Evolutionary conservation across 768 basidiomycete species (phyloP).

Genomic region (Clathrus columnatus): DNA sequence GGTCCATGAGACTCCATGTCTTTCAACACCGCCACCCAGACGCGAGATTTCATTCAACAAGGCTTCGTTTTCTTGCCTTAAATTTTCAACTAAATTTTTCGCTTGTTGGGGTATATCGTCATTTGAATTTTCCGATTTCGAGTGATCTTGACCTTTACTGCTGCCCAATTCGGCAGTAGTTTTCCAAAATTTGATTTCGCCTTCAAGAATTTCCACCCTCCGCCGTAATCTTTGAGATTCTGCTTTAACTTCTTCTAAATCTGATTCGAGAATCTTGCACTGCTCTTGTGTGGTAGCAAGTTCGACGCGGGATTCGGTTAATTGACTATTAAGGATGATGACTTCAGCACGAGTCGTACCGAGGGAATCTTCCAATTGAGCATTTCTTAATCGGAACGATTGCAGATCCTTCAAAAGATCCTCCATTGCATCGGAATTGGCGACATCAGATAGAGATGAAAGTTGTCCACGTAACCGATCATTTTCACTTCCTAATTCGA

Average conservation of each 20-base stretch:
- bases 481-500: slow-evolving; percentile 49
- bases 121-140: slow-evolving; percentile 4
- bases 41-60: slow-evolving; percentile 36
- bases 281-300: slow-evolving; percentile 23
- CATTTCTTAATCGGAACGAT: neutral
- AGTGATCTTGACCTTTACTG: slow-evolving; percentile 48
- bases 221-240: slow-evolving; percentile 30
- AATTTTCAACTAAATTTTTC: slow-evolving; percentile 23
- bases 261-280: slow-evolving; percentile 8
- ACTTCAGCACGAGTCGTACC: neutral
- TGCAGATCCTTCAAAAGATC: neutral
- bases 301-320: neutral
- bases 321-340: neutral
- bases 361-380: neutral
- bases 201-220: slow-evolving; percentile 36
- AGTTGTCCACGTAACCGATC: neutral
- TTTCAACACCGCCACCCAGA: slow-evolving; percentile 8
- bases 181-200: slow-evolving; percentile 59
- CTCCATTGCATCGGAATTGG: neutral
- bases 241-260: slow-evolving; percentile 18
- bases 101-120: slow-evolving; percentile 2
- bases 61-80: slow-evolving; percentile 39
- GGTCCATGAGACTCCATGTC: slow-evolving; percentile 20
- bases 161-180: slow-evolving; percentile 45
- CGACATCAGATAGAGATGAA: neutral